Percentiles rank a stretch among this genome's conserved stretches.
Evolutionary conservation across 2,329 filamentous ascomycete species (phyloP).

Genomic region (Fusarium sulawesiense): DNA sequence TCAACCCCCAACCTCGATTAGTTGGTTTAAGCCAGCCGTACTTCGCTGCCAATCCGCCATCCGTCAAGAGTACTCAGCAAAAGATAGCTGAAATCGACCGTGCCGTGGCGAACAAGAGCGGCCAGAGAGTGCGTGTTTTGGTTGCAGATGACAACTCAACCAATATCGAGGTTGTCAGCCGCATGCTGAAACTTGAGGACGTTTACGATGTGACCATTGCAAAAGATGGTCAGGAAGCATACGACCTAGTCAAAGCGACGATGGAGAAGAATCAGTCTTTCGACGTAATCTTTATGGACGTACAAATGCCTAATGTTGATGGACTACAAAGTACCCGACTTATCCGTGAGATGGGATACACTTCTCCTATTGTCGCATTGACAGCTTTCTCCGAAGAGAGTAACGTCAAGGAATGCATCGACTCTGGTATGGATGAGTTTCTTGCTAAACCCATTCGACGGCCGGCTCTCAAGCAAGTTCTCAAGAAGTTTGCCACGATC

Average conservation of each 20-base stretch:
- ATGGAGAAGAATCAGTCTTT: slow-evolving; percentile 80
- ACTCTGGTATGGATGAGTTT: slow-evolving; percentile 93
- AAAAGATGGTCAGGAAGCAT: slow-evolving; percentile 87
- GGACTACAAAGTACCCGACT: slow-evolving; percentile 86
- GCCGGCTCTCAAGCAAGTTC: slow-evolving; percentile 86
- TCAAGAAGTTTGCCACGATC: slow-evolving; percentile 86
- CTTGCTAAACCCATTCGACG: slow-evolving; percentile 80
- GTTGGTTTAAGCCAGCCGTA: slow-evolving; percentile 87
- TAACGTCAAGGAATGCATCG: slow-evolving; percentile 87
- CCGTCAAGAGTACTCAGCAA: slow-evolving; percentile 60
- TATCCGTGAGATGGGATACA: slow-evolving; percentile 88
- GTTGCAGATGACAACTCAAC: slow-evolving; percentile 79
- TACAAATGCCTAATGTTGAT: slow-evolving; percentile 94
- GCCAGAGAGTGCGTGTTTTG: slow-evolving; percentile 78
- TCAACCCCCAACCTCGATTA: slow-evolving; percentile 79
- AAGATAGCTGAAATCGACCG: slow-evolving; percentile 74
- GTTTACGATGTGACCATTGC: slow-evolving; percentile 91
- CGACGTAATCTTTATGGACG: slow-evolving; percentile 95
- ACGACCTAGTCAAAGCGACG: slow-evolving; percentile 83
- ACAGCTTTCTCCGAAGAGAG: slow-evolving; percentile 92
- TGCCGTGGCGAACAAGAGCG: slow-evolving; percentile 70
- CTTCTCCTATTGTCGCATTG: slow-evolving; percentile 87
- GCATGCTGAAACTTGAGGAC: slow-evolving; percentile 79
- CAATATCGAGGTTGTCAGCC: slow-evolving; percentile 68
- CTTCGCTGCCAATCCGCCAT: slow-evolving; percentile 65